Evolutionary conservation across 2,329 filamentous ascomycete genomes (phyloP).

Genomic region (Eutypa lata): DNA sequence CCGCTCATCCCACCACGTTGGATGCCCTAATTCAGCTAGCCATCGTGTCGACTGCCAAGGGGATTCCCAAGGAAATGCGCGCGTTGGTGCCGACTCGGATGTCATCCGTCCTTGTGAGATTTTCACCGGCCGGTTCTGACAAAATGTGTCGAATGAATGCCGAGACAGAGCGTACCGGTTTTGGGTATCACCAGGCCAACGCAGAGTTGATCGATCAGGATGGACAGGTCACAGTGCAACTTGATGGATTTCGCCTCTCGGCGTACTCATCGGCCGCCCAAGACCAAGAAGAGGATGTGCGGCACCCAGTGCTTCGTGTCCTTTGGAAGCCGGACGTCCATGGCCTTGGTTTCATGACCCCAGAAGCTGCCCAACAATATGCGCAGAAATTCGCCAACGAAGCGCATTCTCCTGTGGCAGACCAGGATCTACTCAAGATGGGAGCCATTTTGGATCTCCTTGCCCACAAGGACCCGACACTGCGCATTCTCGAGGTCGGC

Average conservation of each 20-base stretch:
- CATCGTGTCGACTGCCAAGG: slow-evolving; percentile 1
- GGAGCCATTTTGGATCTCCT: slow-evolving; percentile 5
- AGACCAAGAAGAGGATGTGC: neutral
- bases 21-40: slow-evolving; percentile 6
- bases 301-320: slow-evolving; percentile 11
- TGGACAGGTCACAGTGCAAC: slow-evolving; percentile 3
- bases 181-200: slow-evolving; percentile 3
- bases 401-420: neutral
- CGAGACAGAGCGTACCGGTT: slow-evolving; percentile 1
- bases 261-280: neutral
- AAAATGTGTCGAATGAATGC: neutral
- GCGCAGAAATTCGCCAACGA: neutral
- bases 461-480: slow-evolving; percentile 7
- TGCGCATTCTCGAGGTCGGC: slow-evolving; percentile 5
- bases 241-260: slow-evolving; percentile 2
- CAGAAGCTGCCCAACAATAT: neutral
- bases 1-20: slow-evolving; percentile 7
- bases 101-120: slow-evolving; percentile 1
- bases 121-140: neutral
- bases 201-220: slow-evolving; percentile 2
- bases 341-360: slow-evolving; percentile 5
- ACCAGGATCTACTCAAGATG: neutral
- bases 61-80: slow-evolving; percentile 4
- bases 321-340: slow-evolving; percentile 16
- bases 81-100: slow-evolving; percentile 7